Evolutionary conservation across 208 protist species (phyloP), one percentile per base, ranked within the genome.

Genomic region (Trypanosoma rangeli): DNA sequence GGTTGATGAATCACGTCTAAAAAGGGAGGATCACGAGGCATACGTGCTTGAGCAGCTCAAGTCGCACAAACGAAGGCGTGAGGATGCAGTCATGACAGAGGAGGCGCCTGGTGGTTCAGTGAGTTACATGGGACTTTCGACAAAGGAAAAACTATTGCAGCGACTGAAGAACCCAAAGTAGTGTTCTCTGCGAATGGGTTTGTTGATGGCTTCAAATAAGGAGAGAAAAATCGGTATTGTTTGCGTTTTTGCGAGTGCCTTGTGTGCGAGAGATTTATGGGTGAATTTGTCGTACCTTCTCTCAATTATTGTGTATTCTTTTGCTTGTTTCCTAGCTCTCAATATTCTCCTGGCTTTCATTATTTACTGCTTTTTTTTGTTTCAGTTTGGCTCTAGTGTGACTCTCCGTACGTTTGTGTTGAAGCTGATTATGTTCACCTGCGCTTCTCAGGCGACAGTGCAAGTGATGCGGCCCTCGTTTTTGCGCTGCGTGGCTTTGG

Each of bases 11-110:
- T 53, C 46, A 0, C 16, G 48, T 8, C 52, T 54, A 29, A 66
- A 46, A 5, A 5, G 0, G 33, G 35, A 59, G 29, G 72, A 82
- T 55, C 66, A 73, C 5, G 86, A 87, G 76, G 73, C 83, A 49
- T 87, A 83, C 56, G 84, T 89, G n/a, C 64, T 92, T 44, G 74
- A 86, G 74, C 83, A 89, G 64, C 49, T 92, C 42, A 62, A 84
- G 70, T 84, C 78, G 0, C 84, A 79, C 63, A 92, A 92, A 62
- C 80, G 86, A 0, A 64, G 68, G 15, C 80, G 83, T 24, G 86
- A 89, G 3, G 75, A 84, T 37, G 49, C 35, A 24, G 52, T 15
- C 26, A 70, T 22, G 55, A 68, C 65, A 20, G 64, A 44, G 31
- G 48, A 28, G 31, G 50, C 49, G 26, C 50, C 59, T 28, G 48